Conservation (phyloP, 192 early-diverging fungal genomes). For the Entomortierella beljakovae region DNA sequence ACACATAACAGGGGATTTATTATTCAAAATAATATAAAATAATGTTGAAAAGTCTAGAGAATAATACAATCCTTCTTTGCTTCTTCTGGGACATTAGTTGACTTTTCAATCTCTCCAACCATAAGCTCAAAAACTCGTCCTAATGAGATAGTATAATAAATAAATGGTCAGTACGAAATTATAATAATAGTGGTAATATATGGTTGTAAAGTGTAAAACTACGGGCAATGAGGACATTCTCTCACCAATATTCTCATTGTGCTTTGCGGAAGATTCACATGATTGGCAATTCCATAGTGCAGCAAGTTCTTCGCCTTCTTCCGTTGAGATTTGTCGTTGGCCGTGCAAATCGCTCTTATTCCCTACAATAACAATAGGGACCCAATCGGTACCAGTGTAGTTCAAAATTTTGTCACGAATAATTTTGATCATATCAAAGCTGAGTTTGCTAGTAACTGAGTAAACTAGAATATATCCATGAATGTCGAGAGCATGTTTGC, state of each 20-base stretch:
- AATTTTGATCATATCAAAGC: slow-evolving; percentile 91
- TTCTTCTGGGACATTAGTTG: slow-evolving; percentile 67
- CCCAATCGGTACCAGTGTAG: slow-evolving; percentile 89
- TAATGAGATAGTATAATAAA: slow-evolving; percentile 13
- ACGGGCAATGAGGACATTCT: not conserved
- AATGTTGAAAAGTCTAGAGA: slow-evolving; percentile 48
- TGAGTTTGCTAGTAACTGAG: slow-evolving; percentile 85
- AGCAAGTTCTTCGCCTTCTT: slow-evolving; percentile 86
- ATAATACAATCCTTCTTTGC: slow-evolving; percentile 66
- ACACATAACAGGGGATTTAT: too few species aligned
- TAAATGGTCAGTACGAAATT: not conserved
- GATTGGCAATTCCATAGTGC: slow-evolving; percentile 86
- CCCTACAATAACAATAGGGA: slow-evolving; percentile 91
- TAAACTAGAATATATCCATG: slow-evolving; percentile 97
- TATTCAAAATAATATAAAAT: too few species aligned
- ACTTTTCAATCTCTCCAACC: slow-evolving; percentile 87
- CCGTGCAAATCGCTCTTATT: slow-evolving; percentile 91
- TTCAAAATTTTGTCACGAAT: slow-evolving; percentile 96
- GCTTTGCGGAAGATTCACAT: slow-evolving; percentile 93
- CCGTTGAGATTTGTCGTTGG: slow-evolving; percentile 79
- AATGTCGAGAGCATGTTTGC: slow-evolving; percentile 89
- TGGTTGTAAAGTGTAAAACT: not conserved
- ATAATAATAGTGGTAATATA: not conserved
- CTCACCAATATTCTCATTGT: slow-evolving; percentile 89
- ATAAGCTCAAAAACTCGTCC: slow-evolving; percentile 85